Base-by-base conservation (phyloP, 2,329 filamentous ascomycete species). In the Neofusicoccum cordaticola region DNA sequence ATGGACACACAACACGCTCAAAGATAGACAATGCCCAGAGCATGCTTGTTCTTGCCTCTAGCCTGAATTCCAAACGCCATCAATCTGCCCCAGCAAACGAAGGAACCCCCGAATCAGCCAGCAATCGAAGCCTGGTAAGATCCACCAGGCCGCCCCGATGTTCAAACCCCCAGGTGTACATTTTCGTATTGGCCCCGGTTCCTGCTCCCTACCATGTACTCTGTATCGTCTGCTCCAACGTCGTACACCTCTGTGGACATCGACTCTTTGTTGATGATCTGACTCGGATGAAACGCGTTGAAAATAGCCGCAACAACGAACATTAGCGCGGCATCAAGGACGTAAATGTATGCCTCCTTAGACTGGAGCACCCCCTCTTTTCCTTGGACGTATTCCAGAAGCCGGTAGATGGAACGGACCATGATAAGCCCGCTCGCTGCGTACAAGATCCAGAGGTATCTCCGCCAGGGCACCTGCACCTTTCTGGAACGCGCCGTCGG, bases 361-460 rank as follows among this genome's bases (percentile, higher is more conserved):
- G 70, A 67, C 50, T 82, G 71, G 5, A 85, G 68, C 52, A 75
- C 78, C 0, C 83, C 83, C n/a, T 74, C 68, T 27, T 77, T 74
- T 1, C 82, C 82, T 67, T 79, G 71, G 0, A 74, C 67, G 65
- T 82, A 86, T 73, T 85, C 83, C 6, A 79, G 70, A 9, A 85
- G 74, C 35, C 84, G 77, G 62, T 83, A 83, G 2, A 84, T 65
- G 5, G 74, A 80, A 39, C 84, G 77, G 5, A 84, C 64, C 66
- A 85, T 71, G 68, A 86, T 84, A n/a, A 85, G 71, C 0, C 70
- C 67, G 64, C 76, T 80, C 34, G 77, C 74, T 1, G 69, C 50
- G 67, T 85, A 85, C 7, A 86, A 74, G 0, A 74, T 72, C 12
- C 70, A 62, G 67, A 85, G 71, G 63, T 78, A 75, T 56, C 73